Conservation (phyloP, 768 basidiomycete genomes). For the Tricholoma sp. region DNA sequence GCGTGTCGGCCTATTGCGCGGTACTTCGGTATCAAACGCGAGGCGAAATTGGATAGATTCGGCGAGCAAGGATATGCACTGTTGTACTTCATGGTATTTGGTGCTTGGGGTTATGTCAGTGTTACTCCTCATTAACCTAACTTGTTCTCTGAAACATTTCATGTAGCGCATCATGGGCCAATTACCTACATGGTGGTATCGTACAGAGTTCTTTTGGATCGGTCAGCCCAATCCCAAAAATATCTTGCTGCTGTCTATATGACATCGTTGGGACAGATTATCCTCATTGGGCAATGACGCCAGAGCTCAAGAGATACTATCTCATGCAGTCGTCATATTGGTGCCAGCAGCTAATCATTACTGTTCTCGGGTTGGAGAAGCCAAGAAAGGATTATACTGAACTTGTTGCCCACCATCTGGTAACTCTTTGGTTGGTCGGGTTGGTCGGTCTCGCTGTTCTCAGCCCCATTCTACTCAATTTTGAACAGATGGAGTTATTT, state of each 20-base stretch:
- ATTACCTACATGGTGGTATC: slow-evolving; percentile 83
- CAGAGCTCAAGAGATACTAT: slow-evolving; percentile 86
- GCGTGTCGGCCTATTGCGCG: slow-evolving; percentile 64
- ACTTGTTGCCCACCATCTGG: slow-evolving; percentile 84
- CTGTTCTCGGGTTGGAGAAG: slow-evolving; percentile 84
- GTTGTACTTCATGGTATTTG: slow-evolving; percentile 70
- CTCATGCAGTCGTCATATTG: slow-evolving; percentile 92
- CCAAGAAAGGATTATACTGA: slow-evolving; percentile 89
- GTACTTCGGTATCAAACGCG: slow-evolving; percentile 62
- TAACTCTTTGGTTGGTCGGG: slow-evolving; percentile 94
- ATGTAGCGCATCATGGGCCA: slow-evolving; percentile 74
- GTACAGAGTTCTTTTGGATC: slow-evolving; percentile 80
- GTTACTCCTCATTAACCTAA: neutral
- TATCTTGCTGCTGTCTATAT: neutral
- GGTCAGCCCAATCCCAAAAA: slow-evolving; percentile 33
- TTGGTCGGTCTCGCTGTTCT: slow-evolving; percentile 29
- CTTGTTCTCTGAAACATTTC: slow-evolving; percentile 4
- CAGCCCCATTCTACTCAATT: slow-evolving; percentile 4
- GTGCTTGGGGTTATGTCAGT: slow-evolving; percentile 76
- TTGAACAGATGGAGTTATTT: slow-evolving; percentile 73
- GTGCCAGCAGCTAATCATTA: slow-evolving; percentile 88
- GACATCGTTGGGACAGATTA: slow-evolving; percentile 49
- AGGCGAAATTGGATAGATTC: slow-evolving; percentile 72
- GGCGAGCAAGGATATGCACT: slow-evolving; percentile 89
- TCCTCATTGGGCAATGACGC: slow-evolving; percentile 85